Base-by-base conservation (phyloP, 225 moss, liverwort and hornwort species). In the Ulota crispa region DNA sequence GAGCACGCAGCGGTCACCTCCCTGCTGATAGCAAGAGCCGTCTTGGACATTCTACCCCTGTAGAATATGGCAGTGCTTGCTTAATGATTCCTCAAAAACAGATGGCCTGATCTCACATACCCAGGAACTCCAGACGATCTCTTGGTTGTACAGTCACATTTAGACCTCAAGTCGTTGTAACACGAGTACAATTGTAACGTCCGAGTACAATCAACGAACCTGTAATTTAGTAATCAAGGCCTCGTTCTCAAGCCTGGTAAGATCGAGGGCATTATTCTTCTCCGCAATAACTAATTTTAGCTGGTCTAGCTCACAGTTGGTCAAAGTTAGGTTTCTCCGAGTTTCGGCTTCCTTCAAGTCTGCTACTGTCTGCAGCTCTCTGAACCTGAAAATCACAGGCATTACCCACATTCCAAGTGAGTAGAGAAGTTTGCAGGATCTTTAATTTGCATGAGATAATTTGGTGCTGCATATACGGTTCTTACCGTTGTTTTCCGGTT, bases 241-340 rank as follows among this genome's bases (percentile, higher is more conserved):
- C 68, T 92, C 89, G 69, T 92, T 95, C 72, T 89, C 89, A 60
- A 90, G 78, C 66, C 83, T 90, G 42, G 83, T 88, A 31, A 92
- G 90, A 70, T 89, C 85, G 26, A 91, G 76, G 15, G 82, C 72
- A 83, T 71, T 84, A 50, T 70, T 89, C 20, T 83, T 85, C 76
- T 93, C 95, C 18, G 85, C 84, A 64, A 88, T 84, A 37, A 88
- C 77, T 45, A 82, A 80, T 55, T 89, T 89, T 24, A 93, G 62
- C 13, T 91, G 87, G 75, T 93, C 93, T 24, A 92, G 80, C 70
- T 91, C 91, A 72, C 88, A 89, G 76, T 88, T 84, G 18, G 64
- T 78, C 28, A 86, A 45, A 81, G 87, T 89, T n/a, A 92, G 74
- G 30, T 79, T 85, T 64, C 86, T 88, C 57, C 78, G 84, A 26